Conservation (phyloP, 2,329 filamentous ascomycete genomes). For the Fusarium longipes region DNA sequence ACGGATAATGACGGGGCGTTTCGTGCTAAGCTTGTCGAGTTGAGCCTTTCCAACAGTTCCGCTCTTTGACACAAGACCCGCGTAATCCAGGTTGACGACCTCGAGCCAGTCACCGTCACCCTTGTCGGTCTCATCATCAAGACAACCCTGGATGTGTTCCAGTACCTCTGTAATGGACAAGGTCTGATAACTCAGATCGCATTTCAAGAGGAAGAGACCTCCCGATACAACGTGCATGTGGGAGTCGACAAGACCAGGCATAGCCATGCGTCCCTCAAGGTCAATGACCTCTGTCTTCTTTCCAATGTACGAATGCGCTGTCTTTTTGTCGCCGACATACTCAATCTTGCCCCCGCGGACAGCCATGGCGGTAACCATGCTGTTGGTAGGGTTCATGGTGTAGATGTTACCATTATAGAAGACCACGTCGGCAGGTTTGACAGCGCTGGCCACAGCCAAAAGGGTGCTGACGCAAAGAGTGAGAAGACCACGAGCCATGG, state of each 20-base stretch:
- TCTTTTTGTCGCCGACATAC: slow-evolving; percentile 36
- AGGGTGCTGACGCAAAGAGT: slow-evolving; percentile 31
- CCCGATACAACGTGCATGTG: slow-evolving; percentile 46
- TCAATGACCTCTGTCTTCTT: slow-evolving; percentile 42
- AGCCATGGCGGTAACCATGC: slow-evolving; percentile 35
- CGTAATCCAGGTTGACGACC: slow-evolving; percentile 44
- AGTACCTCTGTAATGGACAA: slow-evolving; percentile 29
- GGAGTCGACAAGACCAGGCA: slow-evolving; percentile 46
- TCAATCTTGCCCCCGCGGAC: slow-evolving; percentile 39
- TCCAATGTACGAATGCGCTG: slow-evolving; percentile 38
- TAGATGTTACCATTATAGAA: slow-evolving; percentile 47
- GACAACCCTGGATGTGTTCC: slow-evolving; percentile 41
- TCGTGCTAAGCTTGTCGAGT: slow-evolving; percentile 39
- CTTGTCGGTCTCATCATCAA: slow-evolving; percentile 41
- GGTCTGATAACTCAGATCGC: slow-evolving; percentile 46
- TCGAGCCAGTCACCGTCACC: slow-evolving; percentile 43
- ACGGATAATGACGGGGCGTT: slow-evolving; percentile 40
- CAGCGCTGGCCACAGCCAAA: slow-evolving; percentile 13
- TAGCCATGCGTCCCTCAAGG: slow-evolving; percentile 47
- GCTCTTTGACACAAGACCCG: slow-evolving; percentile 37
- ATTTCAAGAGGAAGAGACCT: slow-evolving; percentile 43
- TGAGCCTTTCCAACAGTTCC: slow-evolving; percentile 37
- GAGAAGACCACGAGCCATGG: slow-evolving; percentile 34
- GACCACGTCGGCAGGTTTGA: slow-evolving; percentile 32
- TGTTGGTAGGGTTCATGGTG: slow-evolving; percentile 33